Conservation (phyloP, 2,329 filamentous ascomycete genomes). For the Penicillium sp. region DNA sequence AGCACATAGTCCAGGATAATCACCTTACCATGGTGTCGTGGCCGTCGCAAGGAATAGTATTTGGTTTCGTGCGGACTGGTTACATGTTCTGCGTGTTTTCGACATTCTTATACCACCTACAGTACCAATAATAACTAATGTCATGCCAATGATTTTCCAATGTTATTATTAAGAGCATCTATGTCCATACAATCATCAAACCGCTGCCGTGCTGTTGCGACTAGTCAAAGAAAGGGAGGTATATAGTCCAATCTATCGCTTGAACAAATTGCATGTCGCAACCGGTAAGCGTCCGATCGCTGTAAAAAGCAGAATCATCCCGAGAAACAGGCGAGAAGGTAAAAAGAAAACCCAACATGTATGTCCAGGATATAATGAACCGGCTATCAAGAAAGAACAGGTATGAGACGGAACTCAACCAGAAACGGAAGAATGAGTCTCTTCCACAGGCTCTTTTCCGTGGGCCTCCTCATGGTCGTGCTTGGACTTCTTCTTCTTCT, state of each 20-base stretch:
- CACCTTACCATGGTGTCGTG: not conserved
- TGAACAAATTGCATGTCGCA: slow-evolving; percentile 4
- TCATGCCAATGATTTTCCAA: not conserved
- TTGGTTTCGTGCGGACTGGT: not conserved
- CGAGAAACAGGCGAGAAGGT: not conserved
- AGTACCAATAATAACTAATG: not conserved
- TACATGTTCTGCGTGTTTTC: not conserved
- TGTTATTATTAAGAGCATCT: not conserved
- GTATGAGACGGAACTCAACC: not conserved
- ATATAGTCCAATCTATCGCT: slow-evolving; percentile 22
- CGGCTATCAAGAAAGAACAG: not conserved
- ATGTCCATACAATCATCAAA: slow-evolving; percentile 1
- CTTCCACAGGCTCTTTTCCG: slow-evolving; percentile 13
- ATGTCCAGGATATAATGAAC: slow-evolving; percentile 15
- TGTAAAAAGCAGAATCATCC: slow-evolving; percentile 1
- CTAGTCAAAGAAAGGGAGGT: slow-evolving; percentile 5
- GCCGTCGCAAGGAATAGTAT: too few species aligned
- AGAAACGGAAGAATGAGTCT: slow-evolving; percentile 3
- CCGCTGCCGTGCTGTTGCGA: not conserved
- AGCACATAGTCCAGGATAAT: not conserved
- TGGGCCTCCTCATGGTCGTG: slow-evolving; percentile 21
- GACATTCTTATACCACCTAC: not conserved
- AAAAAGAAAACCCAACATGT: slow-evolving; percentile 8
- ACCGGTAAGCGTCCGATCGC: not conserved
- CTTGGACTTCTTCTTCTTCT: slow-evolving; percentile 56